Evolutionary conservation across 345 rosid genomes (phyloP).

Genomic region (Populus euphratica): DNA sequence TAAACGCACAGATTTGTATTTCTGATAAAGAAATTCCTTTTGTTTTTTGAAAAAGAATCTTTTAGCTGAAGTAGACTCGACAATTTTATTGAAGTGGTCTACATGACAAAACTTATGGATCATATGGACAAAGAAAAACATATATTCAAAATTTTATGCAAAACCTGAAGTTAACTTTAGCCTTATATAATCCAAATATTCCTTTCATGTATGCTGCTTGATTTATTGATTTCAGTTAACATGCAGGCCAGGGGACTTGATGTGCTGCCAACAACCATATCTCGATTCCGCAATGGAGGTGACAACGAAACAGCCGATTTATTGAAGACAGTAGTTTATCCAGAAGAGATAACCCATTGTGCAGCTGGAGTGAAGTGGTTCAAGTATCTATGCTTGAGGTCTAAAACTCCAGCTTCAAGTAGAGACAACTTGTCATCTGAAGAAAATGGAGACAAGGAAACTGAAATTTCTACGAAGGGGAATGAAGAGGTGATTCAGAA

Average conservation of each 20-base stretch:
- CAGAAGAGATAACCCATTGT: slow-evolving; percentile 90
- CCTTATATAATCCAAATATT: neutral
- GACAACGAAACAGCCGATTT: slow-evolving; percentile 71
- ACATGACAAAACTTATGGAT: neutral
- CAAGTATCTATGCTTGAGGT: slow-evolving; percentile 60
- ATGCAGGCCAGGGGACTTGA: slow-evolving; percentile 91
- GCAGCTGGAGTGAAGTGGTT: slow-evolving; percentile 96
- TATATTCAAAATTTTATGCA: neutral
- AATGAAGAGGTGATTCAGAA: slow-evolving; percentile 49
- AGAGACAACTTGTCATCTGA: slow-evolving; percentile 12
- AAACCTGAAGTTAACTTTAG: neutral
- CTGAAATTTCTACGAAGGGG: slow-evolving; percentile 23
- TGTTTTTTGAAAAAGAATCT: too few species aligned
- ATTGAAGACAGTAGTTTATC: slow-evolving; percentile 69
- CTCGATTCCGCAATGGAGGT: slow-evolving; percentile 77
- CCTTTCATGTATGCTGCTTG: slow-evolving; percentile 1
- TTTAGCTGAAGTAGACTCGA: neutral
- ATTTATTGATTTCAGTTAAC: neutral
- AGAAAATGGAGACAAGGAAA: slow-evolving; percentile 24
- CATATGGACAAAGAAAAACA: neutral
- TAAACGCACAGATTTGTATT: neutral
- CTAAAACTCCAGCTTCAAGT: slow-evolving; percentile 23
- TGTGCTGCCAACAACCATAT: slow-evolving; percentile 81
- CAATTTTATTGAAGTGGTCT: neutral
- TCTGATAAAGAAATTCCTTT: neutral